phyloP scores from a whole-genome alignment of 345 rosid species.

The Melaleuca quinquenervia region DNA sequence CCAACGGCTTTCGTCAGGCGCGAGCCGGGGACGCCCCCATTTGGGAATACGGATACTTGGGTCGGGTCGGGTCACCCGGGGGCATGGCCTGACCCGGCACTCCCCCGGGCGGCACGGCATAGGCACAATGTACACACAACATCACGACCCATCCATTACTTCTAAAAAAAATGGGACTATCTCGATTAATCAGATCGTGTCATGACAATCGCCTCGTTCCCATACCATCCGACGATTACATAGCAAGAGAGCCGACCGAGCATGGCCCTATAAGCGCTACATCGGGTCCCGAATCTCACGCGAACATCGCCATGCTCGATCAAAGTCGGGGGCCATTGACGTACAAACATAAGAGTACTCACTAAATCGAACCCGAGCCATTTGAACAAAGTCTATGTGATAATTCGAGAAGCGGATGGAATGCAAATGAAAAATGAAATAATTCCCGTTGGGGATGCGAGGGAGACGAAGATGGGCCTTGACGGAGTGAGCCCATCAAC shows the following conservation, averaged over 20 bases:
- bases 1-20: neutral
- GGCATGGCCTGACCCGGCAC: neutral
- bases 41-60: neutral
- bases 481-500: neutral
- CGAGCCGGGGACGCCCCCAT: neutral
- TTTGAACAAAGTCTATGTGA: neutral
- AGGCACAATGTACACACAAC: neutral
- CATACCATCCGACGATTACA: no score
- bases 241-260: neutral
- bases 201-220: rapidly evolving
- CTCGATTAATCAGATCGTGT: no score
- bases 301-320: neutral
- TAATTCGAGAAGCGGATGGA: neutral
- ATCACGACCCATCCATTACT: neutral
- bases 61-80: neutral
- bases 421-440: neutral
- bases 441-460: neutral
- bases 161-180: no score
- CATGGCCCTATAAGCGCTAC: no score
- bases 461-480: neutral
- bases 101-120: neutral
- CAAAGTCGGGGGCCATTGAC: neutral
- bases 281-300: no score
- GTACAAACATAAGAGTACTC: neutral
- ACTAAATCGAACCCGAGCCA: neutral